phyloP scores from a whole-genome alignment of 2,329 filamentous ascomycete genomes.

The Arthroderma sp. region DNA sequence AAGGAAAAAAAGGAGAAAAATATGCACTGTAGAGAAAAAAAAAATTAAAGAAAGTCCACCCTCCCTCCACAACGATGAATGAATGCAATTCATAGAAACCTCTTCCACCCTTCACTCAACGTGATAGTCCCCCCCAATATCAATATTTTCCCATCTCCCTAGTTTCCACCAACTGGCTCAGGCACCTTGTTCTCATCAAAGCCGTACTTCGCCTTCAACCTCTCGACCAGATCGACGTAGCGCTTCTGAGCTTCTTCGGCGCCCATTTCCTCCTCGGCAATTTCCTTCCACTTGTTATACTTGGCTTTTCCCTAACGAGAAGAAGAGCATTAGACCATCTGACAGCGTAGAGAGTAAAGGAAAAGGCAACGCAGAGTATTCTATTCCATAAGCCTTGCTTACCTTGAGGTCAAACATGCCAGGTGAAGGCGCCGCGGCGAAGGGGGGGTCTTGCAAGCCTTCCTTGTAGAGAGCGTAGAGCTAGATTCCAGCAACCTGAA shows the following conservation, averaged over 20 bases:
- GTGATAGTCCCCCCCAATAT: slow-evolving; percentile 1
- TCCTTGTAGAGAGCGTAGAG: slow-evolving; percentile 30
- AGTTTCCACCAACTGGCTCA: slow-evolving; percentile 11
- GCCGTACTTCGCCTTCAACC: slow-evolving; percentile 56
- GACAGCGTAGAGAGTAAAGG: slow-evolving; percentile 7
- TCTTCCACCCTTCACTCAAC: background rate
- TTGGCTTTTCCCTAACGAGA: slow-evolving; percentile 61
- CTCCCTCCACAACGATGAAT: no score
- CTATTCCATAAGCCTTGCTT: slow-evolving; percentile 14
- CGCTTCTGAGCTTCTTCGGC: slow-evolving; percentile 56
- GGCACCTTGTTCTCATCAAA: slow-evolving; percentile 12
- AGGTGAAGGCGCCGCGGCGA: slow-evolving; percentile 18
- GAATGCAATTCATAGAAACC: background rate
- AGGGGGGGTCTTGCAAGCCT: slow-evolving; percentile 18
- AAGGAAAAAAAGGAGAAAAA: no score
- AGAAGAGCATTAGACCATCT: slow-evolving; percentile 5
- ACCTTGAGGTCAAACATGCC: slow-evolving; percentile 31
- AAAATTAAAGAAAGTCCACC: no score
- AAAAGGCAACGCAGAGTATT: background rate
- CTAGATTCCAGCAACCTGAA: slow-evolving; percentile 9
- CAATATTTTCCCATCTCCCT: background rate
- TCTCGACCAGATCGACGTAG: slow-evolving; percentile 62
- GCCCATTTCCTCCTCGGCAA: slow-evolving; percentile 50
- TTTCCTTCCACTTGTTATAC: slow-evolving; percentile 61
- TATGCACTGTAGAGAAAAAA: no score